phyloP scores from a whole-genome alignment of 164 flowering plant species.

The Echeveria elegans region DNA sequence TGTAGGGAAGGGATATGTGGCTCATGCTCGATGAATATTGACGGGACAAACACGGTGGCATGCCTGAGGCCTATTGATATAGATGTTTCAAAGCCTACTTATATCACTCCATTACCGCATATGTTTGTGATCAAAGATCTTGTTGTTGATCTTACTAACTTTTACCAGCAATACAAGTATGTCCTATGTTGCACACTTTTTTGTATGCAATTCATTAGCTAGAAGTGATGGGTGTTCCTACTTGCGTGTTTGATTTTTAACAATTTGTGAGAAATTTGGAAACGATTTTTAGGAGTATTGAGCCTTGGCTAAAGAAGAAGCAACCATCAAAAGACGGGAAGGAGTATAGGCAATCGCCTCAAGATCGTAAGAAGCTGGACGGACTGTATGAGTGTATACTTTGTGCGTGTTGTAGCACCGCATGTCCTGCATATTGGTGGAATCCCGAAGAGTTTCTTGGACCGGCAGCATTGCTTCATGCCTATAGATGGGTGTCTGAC shows the following conservation, averaged over 20 bases:
- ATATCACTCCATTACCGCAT: conserved; percentile 71
- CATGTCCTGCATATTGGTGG: conserved; percentile 63
- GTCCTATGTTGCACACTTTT: not conserved
- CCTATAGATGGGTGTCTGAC: conserved; percentile 41
- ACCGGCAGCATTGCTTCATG: conserved; percentile 65
- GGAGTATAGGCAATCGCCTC: conserved; percentile 51
- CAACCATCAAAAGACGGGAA: conserved; percentile 38
- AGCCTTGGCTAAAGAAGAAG: conserved; percentile 74
- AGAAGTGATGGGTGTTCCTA: not conserved
- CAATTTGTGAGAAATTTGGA: not conserved
- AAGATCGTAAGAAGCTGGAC: conserved; percentile 61
- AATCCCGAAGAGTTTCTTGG: conserved; percentile 69
- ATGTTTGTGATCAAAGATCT: conserved; percentile 75
- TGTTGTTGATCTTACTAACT: conserved; percentile 66
- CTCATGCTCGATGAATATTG: conserved; percentile 82
- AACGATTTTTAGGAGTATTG: conserved; percentile 32
- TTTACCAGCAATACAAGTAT: conserved; percentile 75
- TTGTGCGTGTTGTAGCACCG: conserved; percentile 10
- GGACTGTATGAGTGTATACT: conserved; percentile 59
- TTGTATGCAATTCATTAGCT: not conserved
- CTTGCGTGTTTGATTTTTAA: not conserved
- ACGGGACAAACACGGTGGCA: conserved; percentile 75
- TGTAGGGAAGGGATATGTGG: conserved; percentile 88
- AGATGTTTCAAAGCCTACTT: conserved; percentile 34
- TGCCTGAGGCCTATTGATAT: conserved; percentile 59